Conservation (phyloP, 2,329 filamentous ascomycete species). For the Teratosphaeria nubilosa region DNA sequence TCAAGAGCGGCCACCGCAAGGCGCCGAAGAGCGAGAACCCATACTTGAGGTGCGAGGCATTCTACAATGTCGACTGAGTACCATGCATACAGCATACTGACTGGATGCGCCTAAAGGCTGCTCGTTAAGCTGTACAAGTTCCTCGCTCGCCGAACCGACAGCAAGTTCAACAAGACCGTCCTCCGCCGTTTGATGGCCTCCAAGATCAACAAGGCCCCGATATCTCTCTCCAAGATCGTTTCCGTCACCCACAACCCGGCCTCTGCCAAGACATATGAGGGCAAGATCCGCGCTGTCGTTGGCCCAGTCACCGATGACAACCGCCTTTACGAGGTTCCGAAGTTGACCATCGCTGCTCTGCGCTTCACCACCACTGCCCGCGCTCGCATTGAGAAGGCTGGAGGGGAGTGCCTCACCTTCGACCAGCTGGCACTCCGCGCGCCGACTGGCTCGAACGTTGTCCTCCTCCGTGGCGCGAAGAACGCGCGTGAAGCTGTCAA, state of each 20-base stretch:
- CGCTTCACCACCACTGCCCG: constrained; percentile 95
- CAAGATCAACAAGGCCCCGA: constrained; percentile 44
- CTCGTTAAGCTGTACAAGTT: constrained; percentile 12
- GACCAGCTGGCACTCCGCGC: constrained; percentile 94
- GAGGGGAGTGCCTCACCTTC: constrained; percentile 89
- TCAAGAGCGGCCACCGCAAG: constrained; percentile 33
- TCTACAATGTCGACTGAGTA: background rate
- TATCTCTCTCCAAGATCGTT: constrained; percentile 88
- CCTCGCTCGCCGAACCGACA: constrained; percentile 64
- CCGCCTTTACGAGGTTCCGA: constrained; percentile 80
- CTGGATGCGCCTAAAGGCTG: constrained; percentile 1
- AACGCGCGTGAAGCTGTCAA: constrained; percentile 95
- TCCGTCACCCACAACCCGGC: constrained; percentile 44
- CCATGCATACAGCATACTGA: background rate
- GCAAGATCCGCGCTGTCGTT: constrained; percentile 84
- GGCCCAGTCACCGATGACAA: constrained; percentile 97
- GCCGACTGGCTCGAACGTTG: constrained; percentile 92
- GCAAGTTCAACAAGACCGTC: constrained; percentile 97
- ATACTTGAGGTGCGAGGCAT: constrained; percentile 41
- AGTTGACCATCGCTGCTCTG: constrained; percentile 86
- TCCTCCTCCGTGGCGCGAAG: constrained; percentile 96
- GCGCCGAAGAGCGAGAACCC: constrained; percentile 65
- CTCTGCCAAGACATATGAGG: constrained; percentile 47
- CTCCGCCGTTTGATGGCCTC: constrained; percentile 68
- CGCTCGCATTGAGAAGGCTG: constrained; percentile 83